Evolutionary conservation across 768 basidiomycete species (phyloP), one percentile per base, ranked within the genome.

Genomic region (Leucosporidium creatinivorum): DNA sequence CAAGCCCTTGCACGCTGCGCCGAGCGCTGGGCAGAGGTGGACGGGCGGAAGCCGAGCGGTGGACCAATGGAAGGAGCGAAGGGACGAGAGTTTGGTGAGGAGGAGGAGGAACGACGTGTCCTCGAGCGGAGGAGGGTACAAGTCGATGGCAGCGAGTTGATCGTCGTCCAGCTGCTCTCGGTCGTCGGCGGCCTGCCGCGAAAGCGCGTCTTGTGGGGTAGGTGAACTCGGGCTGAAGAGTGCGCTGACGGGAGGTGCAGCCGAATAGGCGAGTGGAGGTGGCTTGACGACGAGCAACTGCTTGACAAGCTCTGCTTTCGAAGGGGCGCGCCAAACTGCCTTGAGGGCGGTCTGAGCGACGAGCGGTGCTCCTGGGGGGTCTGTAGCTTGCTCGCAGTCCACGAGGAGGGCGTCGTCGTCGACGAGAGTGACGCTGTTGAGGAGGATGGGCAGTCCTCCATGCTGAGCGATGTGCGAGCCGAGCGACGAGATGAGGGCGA

Each of bases 371-470:
- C 10, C 19, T 9, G 39, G 28, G 30, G 26, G 23, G 21, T 58
- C 57, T 36, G 30, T 25, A 9, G 31, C 50, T 33, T 33, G 51
- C 47, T 65, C 61, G 25, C 62, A 49, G 7, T 19, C 28, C 3
- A 67, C 39, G 47, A 70, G 63, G 39, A 59, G 23, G 1, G 28
- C 15, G 61, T 70, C 66, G 57, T 70, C 69, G 59, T 70, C 69
- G 7, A 30, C 26, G 39, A 70, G 51, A 3, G 19, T 17, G 47
- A 70, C 5, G 3, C 21, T 19, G 25, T 13, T 1, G 3, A 51
- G 44, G 25, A 56, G 49, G 9, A 61, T 25, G 1, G 39, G 49
- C 13, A 8, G 19, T 1, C 17, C 55, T 44, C 2, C 51, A 25
- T 18, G 39, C 8, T 19, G 51, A 44, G 39, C 30, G 61, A 65